Evolutionary conservation across 106 monocot species (phyloP), one percentile per base, ranked within the genome.

Genomic region (Triglochin maritima): DNA sequence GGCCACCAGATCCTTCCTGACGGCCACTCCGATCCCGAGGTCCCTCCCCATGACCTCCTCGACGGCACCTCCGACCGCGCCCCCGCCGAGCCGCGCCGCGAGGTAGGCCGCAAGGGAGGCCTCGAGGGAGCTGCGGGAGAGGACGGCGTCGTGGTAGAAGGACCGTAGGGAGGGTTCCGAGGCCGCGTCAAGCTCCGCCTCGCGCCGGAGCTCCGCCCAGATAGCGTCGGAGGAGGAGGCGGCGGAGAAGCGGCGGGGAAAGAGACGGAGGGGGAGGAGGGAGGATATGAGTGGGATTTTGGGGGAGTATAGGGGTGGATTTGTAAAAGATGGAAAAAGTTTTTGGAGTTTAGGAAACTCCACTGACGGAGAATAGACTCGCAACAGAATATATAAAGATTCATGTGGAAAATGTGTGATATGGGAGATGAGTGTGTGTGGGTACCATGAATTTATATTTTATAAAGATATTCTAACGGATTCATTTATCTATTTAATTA

Each of bases 41-140:
- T 83, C 76, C 12, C 56, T 46, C 9, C 6, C 4, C 16, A 85
- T 42, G 6, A 49, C 67, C n/a, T 65, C 48, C 46, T 42, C n/a
- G 70, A 89, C 16, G 9, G 69, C 69, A 44, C 74, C 51, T 63
- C 65, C 59, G 9, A 3, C 55, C 3, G 13, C 55, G 14, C 55
- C 10, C 3, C 55, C 8, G 17, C 60, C 42, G 49, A 29, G 50
- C 16, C 7, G 50, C 16, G 9, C 4, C 4, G 87, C 83, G 8
- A 96, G 83, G 63, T 74, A 69, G 14, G 71, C 15, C 0, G 90
- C 81, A 16, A 96, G 86, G 7, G 95, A 80, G 46, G 75, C 68
- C 67, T 95, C 90, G 42, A 90, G 78, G 64, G 79, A 81, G 17
- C 61, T 8, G 63, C 81, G 87, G 9, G 71, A 78, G 49, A 95